Base-by-base conservation (phyloP, 2,329 filamentous ascomycete species). In the Diplodia mutila region DNA sequence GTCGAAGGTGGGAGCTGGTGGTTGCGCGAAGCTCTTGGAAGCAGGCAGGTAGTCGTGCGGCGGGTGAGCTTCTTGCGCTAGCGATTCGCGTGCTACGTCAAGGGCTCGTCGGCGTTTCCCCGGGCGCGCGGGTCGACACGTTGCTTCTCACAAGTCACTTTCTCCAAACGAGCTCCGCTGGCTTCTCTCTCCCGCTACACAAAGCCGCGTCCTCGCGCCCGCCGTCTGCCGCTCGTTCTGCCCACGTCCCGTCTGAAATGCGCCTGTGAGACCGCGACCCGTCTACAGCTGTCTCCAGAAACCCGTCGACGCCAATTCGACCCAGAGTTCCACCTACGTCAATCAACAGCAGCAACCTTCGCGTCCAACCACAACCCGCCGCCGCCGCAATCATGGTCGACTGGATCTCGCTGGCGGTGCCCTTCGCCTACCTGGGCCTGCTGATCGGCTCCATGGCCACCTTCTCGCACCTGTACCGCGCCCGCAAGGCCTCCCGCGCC, bases 381-480 rank as follows among this genome's bases (percentile, higher is more conserved):
- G n/a, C 65, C 55, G 57, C 66, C 42, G 29, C 29, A 32, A 79
- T 73, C 68, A 85, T 85, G 80, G 82, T 87, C 69, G 88, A 96
- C 85, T 97, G 93, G 93, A 83, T 91, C 81, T 91, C 91, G 82
- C 90, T 98, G 69, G 84, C 89, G 76, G 88, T 97, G 75, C 94
- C 95, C 69, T 87, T 97, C 76, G 90, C 92, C 81, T 99, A 99
- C 81, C 86, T 99, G 69, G 85, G 88, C 73, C 91, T 98, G 69
- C 89, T 99, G 66, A 86, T 92, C 75, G 93, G 93, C 75, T 94
- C 93, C 42, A 87, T 99, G 73, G 90, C 91, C 77, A 95, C 93
- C 71, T 99, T 99, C 82, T 96, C 93, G 57, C 92, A 88, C 67
- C 88, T 98, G 70, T 98, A 98, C 81, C 90, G 94, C 75, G 94